Evolutionary conservation across 768 basidiomycete genomes (phyloP).

Genomic region (Cystobasidium tubakii): DNA sequence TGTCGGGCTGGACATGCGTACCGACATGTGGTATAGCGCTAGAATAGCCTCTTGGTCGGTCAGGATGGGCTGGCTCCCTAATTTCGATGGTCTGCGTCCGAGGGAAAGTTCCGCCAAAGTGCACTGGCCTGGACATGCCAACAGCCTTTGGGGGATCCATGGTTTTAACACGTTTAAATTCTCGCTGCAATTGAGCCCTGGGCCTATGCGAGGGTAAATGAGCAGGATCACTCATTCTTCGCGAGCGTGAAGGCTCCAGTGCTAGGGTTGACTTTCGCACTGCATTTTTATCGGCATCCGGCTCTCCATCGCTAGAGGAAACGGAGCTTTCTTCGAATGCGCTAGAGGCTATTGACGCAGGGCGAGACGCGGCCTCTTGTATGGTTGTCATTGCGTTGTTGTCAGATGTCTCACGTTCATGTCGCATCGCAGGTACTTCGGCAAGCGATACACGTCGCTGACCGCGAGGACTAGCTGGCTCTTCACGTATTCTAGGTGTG

Average conservation of each 20-base stretch:
- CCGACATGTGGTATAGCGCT: conserved; percentile 26
- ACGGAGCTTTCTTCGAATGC: not conserved
- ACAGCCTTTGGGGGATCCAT: conserved; percentile 21
- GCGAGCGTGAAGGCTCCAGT: not conserved
- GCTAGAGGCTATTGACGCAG: conserved; percentile 7
- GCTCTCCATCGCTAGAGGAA: not conserved
- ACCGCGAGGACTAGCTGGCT: not conserved
- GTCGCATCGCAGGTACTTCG: not conserved
- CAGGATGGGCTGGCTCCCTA: conserved; percentile 11
- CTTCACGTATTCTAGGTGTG: not conserved
- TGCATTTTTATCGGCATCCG: not conserved
- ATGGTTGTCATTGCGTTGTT: not conserved
- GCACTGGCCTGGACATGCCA: not conserved
- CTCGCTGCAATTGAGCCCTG: not conserved
- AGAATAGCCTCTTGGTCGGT: conserved; percentile 8
- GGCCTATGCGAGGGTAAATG: not conserved
- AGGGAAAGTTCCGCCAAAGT: conserved; percentile 10
- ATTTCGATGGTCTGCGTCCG: conserved; percentile 35
- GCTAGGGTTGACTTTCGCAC: not conserved
- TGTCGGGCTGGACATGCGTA: not conserved
- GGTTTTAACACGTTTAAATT: conserved; percentile 28
- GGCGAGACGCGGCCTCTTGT: not conserved
- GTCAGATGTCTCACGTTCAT: not conserved
- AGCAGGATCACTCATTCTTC: conserved; percentile 23
- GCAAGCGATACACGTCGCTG: not conserved